These are phyloP conservation scores for Penicillium tannophilum DNA, from an alignment of 495 filamentous ascomycete genomes.

Conservation along the genomic window DNA sequence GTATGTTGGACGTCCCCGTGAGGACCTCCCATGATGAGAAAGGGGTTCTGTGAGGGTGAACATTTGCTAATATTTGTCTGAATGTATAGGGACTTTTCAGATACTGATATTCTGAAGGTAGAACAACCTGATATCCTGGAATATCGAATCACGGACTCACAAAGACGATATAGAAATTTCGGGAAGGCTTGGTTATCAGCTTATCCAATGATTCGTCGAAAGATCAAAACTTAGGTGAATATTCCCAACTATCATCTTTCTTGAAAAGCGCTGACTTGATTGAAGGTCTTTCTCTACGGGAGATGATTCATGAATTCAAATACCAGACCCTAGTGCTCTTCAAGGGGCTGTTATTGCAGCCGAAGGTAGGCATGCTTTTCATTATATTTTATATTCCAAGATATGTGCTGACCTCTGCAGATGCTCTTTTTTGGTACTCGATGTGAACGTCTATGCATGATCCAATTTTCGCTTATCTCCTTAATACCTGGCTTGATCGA, in stretches of 20 bases:
- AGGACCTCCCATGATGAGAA: background rate
- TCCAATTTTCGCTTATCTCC: conserved; percentile 94
- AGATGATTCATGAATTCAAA: conserved; percentile 91
- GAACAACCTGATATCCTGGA: conserved; percentile 18
- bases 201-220: conserved; percentile 67
- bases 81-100: conserved; percentile 65
- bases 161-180: conserved; percentile 67
- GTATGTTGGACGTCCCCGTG: conserved; percentile 53
- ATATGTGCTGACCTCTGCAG: conserved; percentile 46
- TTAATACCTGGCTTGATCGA: conserved; percentile 89
- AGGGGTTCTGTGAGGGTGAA: background rate
- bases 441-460: conserved; percentile 95
- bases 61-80: background rate
- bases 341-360: conserved; percentile 90
- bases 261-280: conserved; percentile 18
- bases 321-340: conserved; percentile 92
- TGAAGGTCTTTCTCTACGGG: conserved; percentile 77
- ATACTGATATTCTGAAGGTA: conserved; percentile 72
- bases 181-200: conserved; percentile 77
- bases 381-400: background rate
- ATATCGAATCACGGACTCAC: conserved; percentile 11
- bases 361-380: conserved; percentile 66
- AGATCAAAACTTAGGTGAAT: conserved; percentile 82
- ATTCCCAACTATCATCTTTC: background rate
- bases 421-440: conserved; percentile 98